Conservation (phyloP, 495 filamentous ascomycete genomes). For the Chlorociboria aeruginascens region DNA sequence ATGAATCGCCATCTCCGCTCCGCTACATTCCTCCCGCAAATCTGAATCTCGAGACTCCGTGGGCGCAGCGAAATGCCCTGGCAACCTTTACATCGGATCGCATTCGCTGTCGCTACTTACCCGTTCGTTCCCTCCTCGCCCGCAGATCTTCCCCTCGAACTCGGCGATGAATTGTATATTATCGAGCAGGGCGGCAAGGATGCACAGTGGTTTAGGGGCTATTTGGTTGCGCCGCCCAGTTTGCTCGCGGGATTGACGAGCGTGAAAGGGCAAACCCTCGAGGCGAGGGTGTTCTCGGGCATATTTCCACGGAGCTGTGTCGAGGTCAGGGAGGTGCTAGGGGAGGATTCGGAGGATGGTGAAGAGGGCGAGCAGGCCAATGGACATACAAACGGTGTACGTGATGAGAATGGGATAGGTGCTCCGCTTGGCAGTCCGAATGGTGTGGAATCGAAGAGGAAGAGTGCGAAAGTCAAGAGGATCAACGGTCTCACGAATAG, state of each 20-base stretch:
- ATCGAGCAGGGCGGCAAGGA: conserved; percentile 86
- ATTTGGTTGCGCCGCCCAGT: conserved; percentile 87
- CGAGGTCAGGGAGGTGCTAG: conserved; percentile 62
- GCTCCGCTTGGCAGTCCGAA: conserved; percentile 6
- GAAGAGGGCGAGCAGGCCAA: conserved; percentile 26
- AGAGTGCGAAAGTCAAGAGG: conserved; percentile 7
- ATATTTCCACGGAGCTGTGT: conserved; percentile 94
- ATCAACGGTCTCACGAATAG: conserved; percentile 18
- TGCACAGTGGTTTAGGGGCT: conserved; percentile 87
- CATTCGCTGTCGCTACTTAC: conserved; percentile 89
- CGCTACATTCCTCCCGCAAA: neutral
- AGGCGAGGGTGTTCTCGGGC: conserved; percentile 90
- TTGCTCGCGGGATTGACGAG: conserved; percentile 86
- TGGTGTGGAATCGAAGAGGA: neutral
- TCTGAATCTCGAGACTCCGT: neutral
- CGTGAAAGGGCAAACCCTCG: conserved; percentile 83
- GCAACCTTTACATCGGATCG: conserved; percentile 92
- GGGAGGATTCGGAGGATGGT: conserved; percentile 40
- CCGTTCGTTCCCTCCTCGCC: conserved; percentile 79
- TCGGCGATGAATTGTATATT: conserved; percentile 96
- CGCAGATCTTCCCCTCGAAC: conserved; percentile 89
- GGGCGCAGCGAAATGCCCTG: conserved; percentile 64
- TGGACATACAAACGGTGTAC: neutral
- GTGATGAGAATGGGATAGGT: conserved; percentile 1
- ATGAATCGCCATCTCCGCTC: neutral